These are phyloP conservation scores for Malus hybrid DNA, from an alignment of 331 rosid genomes.

Conservation along the genomic window DNA sequence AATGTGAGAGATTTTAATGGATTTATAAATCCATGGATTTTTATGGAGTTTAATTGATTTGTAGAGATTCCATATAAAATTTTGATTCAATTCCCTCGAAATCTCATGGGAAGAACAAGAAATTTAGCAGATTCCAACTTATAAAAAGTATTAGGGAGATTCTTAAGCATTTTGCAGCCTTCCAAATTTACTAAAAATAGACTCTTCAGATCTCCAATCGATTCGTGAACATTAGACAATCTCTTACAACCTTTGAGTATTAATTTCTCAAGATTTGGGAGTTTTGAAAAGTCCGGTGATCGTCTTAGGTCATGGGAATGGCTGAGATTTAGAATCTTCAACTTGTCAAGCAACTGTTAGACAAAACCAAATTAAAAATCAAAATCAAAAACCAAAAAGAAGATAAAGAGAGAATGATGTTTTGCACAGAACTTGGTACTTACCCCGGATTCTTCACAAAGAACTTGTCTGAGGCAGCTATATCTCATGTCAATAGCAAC, in stretches of 20 bases:
- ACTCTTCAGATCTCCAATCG: conserved; percentile 25
- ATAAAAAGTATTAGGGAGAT: neutral
- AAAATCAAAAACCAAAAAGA: neutral
- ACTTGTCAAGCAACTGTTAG: neutral
- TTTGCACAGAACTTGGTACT: neutral
- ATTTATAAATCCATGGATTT: no score
- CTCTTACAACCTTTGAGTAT: conserved; percentile 25
- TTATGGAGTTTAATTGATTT: no score
- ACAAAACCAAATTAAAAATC: neutral
- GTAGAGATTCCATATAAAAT: no score
- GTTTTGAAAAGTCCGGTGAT: conserved; percentile 29
- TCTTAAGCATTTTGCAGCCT: conserved; percentile 21
- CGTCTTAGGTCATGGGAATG: conserved; percentile 24
- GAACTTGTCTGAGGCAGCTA: conserved; percentile 1
- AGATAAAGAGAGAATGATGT: neutral
- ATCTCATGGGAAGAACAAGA: no score
- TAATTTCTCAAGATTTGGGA: conserved; percentile 37
- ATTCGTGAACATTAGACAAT: conserved; percentile 16
- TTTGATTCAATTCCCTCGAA: no score
- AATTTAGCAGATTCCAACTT: neutral
- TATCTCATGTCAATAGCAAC: conserved; percentile 14
- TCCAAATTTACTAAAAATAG: conserved; percentile 24
- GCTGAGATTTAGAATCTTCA: conserved; percentile 38
- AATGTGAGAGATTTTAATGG: no score
- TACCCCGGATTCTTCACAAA: conserved; percentile 13